Base-by-base conservation (phyloP, 495 filamentous ascomycete genomes). In the Apodospora peruviana region DNA sequence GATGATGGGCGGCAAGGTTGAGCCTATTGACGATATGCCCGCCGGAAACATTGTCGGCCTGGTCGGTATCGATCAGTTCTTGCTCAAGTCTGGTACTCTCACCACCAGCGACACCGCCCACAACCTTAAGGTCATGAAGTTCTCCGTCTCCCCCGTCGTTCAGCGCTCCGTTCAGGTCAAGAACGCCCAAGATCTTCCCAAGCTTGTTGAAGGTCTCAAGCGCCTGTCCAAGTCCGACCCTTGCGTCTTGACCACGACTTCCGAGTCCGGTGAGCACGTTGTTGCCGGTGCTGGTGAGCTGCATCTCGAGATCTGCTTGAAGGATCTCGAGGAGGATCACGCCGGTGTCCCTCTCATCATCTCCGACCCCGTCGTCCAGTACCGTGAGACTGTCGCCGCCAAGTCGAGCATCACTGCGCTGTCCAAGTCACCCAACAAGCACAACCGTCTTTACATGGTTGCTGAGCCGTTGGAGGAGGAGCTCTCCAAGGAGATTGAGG, bases 91-190 rank as follows among this genome's bases (percentile, higher is more conserved):
- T 66, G 93, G 93, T 83, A 99, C 93, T 58, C 84, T 99, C 56
- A 95, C 90, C 72, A 99, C 94, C 66, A 83, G 82, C 64, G 93
- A 99, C 53, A 91, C 91, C 52, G 93, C 93, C 61, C 93, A 99
- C 86, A 99, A 99, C 83, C 75, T 99, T 58, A 99, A 97, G 85
- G 93, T 99, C 75, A 99, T 99, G 93, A 96, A 95, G 78, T 99
- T 99, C 87, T 99, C 93, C 62, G 93, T 99, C 67, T 97, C 93
- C 35, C 93, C 93, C 67, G 93, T 99, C 73, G 94, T 99, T 58
- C 93, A 83, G 75, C 91, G 93, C 57, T 95, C 94, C 70, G 93
- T 99, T 59, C 90, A 97, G 75, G 93, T 96, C 78, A 97, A 96
- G 88, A 99, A 99, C 74, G 94, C 94, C 72, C 88, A 91, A 72